phyloP scores from a whole-genome alignment of 371 early-diverging fungal species.

The Dichotomocladium elegans region DNA sequence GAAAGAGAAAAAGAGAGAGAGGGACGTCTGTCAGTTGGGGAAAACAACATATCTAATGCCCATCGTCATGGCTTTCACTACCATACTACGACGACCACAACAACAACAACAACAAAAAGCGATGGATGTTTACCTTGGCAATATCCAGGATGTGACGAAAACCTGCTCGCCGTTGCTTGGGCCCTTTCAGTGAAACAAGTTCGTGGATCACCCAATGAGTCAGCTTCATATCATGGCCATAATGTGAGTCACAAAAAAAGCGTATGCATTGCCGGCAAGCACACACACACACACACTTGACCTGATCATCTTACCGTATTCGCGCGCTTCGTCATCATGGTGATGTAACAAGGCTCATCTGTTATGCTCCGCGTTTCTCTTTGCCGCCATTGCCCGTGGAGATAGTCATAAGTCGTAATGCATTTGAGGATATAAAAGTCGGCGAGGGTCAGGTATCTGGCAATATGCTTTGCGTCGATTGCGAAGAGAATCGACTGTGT shows the following conservation, averaged over 20 bases:
- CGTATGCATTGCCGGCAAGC: no score
- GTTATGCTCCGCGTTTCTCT: background rate
- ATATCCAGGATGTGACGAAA: constrained; percentile 39
- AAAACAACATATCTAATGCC: no score
- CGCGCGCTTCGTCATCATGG: constrained; percentile 33
- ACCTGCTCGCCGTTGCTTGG: constrained; percentile 18
- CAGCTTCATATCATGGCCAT: constrained; percentile 12
- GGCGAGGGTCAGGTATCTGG: constrained; percentile 35
- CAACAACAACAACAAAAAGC: background rate
- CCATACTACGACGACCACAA: no score
- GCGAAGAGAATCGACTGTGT: constrained; percentile 3
- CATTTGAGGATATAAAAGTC: constrained; percentile 41
- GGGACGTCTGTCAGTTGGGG: no score
- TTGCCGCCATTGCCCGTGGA: constrained; percentile 22
- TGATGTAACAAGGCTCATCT: constrained; percentile 17
- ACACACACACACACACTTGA: no score
- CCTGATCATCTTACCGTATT: constrained; percentile 22
- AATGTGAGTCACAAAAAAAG: no score
- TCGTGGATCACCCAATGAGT: constrained; percentile 34
- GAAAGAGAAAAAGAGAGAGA: no score
- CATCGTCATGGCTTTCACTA: no score
- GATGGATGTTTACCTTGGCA: constrained; percentile 29
- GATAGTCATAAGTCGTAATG: constrained; percentile 34
- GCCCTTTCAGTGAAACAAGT: constrained; percentile 7
- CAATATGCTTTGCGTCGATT: constrained; percentile 25